These are phyloP conservation scores for Ceratobasidium sp. DNA, from an alignment of 1,284 basidiomycete species.

Conservation along the genomic window DNA sequence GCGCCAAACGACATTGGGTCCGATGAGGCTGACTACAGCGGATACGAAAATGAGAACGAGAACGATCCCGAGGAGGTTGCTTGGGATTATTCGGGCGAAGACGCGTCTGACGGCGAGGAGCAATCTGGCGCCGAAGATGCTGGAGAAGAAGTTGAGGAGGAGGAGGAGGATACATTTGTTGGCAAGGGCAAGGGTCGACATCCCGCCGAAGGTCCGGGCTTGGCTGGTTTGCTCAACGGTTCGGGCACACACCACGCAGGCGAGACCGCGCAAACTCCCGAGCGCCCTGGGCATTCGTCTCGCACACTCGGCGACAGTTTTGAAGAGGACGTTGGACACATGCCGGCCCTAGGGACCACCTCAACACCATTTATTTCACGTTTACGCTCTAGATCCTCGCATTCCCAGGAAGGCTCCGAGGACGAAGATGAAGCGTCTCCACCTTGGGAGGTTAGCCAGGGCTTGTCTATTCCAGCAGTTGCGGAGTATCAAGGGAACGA, in stretches of 20 bases:
- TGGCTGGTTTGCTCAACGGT: slow-evolving; percentile 6
- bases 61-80: neutral
- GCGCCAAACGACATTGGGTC: slow-evolving; percentile 26
- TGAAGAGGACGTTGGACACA: slow-evolving; percentile 30
- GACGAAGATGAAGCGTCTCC: slow-evolving; percentile 7
- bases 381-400: neutral
- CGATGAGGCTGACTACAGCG: slow-evolving; percentile 25
- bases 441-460: slow-evolving; percentile 1
- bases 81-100: slow-evolving; percentile 19
- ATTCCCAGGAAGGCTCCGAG: neutral
- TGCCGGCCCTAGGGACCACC: slow-evolving; percentile 18
- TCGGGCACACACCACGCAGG: slow-evolving; percentile 6
- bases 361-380: slow-evolving; percentile 27
- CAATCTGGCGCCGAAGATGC: slow-evolving; percentile 19
- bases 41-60: slow-evolving; percentile 5
- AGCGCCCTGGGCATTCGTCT: neutral
- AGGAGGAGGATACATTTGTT: slow-evolving; percentile 25
- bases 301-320: slow-evolving; percentile 29
- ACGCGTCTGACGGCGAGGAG: slow-evolving; percentile 28
- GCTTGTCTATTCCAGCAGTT: neutral
- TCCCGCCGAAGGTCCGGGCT: slow-evolving; percentile 29
- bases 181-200: slow-evolving; percentile 35
- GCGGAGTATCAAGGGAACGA: neutral
- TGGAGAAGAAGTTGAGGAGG: slow-evolving; percentile 6
- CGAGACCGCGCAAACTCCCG: neutral